Evolutionary conservation across 805 yeast genomes (phyloP), one percentile per base, ranked within the genome.

Genomic region (Candida succiphila): DNA sequence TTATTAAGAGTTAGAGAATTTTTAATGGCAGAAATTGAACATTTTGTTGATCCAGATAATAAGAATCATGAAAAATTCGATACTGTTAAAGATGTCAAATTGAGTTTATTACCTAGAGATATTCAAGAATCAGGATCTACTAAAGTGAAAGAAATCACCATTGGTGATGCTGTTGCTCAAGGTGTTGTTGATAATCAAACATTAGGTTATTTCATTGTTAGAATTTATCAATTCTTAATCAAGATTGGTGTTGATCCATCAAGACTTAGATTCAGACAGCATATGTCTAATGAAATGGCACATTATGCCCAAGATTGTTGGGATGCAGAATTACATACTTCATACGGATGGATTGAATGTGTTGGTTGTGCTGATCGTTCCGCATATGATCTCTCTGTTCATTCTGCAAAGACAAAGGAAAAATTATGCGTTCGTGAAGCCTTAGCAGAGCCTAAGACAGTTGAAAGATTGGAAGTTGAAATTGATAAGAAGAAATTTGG

Each of bases 321-420:
- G 99, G 99, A 92, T 65, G 96, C 95, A 44, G 99, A 92, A 68
- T 70, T 92, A 51, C 78, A 83, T 49, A 79, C 96, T 28, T 85
- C 96, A 23, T 92, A 86, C 51, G 99, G 99, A 50, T 92, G 99
- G 99, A 84, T 92, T 50, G 99, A 92, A 68, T 94, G 98, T 78
- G 96, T 92, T 57, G 99, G 99, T 47, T 92, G 97, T 68, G 99
- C 99, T 44, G 99, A 92, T 65, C 78, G 99, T 69, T 84, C 95
- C 30, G 99, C 99, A 27, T 92, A 86, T 57, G 99, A 92, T 65
- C 75, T 92, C 60, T 73, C 89, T 31, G 98, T 94, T 40, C 99
- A 92, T 58, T 64, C 96, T 29, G 92, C 89, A 37, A 83, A 84
- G 63, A 92, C 98, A 37, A 86, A 86, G 62, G 96, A 86, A 66